A percentile compares a stretch with the other conserved stretches of the same genome.
These are phyloP conservation scores for Sistotremastrum suecicum DNA, from an alignment of 768 basidiomycete genomes.

Conservation along the genomic window DNA sequence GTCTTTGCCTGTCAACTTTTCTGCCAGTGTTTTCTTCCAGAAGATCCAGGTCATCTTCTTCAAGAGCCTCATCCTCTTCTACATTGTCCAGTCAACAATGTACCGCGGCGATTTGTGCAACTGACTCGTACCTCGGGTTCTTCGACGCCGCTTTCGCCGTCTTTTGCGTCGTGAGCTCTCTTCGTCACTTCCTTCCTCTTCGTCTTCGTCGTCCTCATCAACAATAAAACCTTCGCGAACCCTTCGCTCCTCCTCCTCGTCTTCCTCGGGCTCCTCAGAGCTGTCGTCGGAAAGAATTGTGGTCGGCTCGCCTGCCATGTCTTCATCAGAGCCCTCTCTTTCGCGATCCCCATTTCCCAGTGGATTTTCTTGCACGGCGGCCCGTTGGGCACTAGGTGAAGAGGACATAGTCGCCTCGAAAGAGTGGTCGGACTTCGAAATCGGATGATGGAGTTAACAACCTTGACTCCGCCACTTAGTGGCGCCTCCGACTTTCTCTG, in stretches of 20 bases:
- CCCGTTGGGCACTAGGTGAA: too few species aligned
- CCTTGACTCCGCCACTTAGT: too few species aligned
- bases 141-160: constrained; percentile 52
- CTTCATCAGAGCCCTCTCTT: too few species aligned
- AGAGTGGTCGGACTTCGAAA: too few species aligned
- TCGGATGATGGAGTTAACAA: too few species aligned
- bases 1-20: constrained; percentile 49
- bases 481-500: too few species aligned
- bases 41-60: constrained; percentile 80
- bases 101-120: too few species aligned
- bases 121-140: constrained; percentile 22
- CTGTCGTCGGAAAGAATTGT: constrained; percentile 50
- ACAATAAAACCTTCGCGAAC: constrained; percentile 89
- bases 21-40: constrained; percentile 76
- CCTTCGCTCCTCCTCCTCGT: constrained; percentile 71
- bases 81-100: too few species aligned
- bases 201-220: constrained; percentile 78
- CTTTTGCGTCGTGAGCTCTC: constrained; percentile 40
- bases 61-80: constrained; percentile 24
- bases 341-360: too few species aligned
- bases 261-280: constrained; percentile 83
- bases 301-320: too few species aligned
- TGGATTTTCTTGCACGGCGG: too few species aligned
- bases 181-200: constrained; percentile 54
- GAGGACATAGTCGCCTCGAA: too few species aligned